Percentiles rank a stretch among this genome's conserved stretches.
These are phyloP conservation scores for Hypoxylon rickii DNA, from an alignment of 495 filamentous ascomycete species.

Conservation along the genomic window DNA sequence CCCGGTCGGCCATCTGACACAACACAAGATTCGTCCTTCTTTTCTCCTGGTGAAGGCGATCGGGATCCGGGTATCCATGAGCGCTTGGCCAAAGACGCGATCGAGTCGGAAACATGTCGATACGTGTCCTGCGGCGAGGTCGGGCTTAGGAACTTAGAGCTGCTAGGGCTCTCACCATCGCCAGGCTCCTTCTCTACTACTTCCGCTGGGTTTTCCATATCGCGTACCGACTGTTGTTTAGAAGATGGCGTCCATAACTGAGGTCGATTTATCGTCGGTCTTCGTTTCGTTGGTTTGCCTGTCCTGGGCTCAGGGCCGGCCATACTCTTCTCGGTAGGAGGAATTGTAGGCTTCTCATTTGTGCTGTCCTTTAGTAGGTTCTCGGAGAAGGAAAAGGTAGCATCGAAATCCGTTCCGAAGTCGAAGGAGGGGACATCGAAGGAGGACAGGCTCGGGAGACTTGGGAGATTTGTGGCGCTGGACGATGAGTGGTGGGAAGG, in stretches of 20 bases:
- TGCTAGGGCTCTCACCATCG: not conserved
- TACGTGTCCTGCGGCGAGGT: slow-evolving; percentile 36
- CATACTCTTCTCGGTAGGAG: slow-evolving; percentile 19
- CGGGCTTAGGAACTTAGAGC: slow-evolving; percentile 10
- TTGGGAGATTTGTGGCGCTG: slow-evolving; percentile 42
- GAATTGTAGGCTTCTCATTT: slow-evolving; percentile 33
- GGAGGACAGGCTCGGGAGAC: slow-evolving; percentile 42
- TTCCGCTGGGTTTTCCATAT: slow-evolving; percentile 23
- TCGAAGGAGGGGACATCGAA: slow-evolving; percentile 53
- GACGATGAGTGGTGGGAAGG: slow-evolving; percentile 29
- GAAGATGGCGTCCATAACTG: slow-evolving; percentile 52
- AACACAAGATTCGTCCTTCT: slow-evolving; percentile 31
- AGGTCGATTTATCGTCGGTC: slow-evolving; percentile 47
- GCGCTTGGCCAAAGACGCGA: slow-evolving; percentile 67
- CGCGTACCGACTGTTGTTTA: slow-evolving; percentile 43
- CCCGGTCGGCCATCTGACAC: slow-evolving; percentile 11
- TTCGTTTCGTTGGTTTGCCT: slow-evolving; percentile 42
- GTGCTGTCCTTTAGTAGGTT: slow-evolving; percentile 19
- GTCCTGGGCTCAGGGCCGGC: slow-evolving; percentile 26
- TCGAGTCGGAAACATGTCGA: slow-evolving; percentile 61
- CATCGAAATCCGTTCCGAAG: slow-evolving; percentile 46
- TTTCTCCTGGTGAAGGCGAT: slow-evolving; percentile 60
- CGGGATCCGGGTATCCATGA: slow-evolving; percentile 68
- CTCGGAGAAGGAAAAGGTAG: slow-evolving; percentile 40
- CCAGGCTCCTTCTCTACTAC: slow-evolving; percentile 19